Conservation (phyloP, 352 stramenopile genomes). For the Pythium plurisporium region DNA sequence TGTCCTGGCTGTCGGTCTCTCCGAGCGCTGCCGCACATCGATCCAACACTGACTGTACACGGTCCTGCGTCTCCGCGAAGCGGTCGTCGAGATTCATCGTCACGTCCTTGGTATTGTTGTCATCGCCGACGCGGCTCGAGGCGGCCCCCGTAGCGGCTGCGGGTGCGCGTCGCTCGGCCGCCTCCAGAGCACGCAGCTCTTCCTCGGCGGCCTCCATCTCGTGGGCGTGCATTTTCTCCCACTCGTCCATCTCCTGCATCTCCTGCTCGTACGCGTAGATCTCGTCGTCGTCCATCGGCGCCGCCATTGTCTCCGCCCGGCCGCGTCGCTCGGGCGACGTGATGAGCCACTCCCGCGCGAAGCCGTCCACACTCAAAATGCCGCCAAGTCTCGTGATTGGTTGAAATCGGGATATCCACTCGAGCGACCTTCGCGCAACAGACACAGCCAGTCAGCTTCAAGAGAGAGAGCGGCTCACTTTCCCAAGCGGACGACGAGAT, state of each 20-base stretch:
- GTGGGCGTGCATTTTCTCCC: conserved; percentile 75
- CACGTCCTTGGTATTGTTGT: not conserved
- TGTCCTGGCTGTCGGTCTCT: conserved; percentile 39
- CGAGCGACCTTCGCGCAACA: conserved; percentile 12
- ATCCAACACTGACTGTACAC: conserved; percentile 52
- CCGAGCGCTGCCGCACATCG: conserved; percentile 58
- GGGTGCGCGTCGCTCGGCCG: conserved; percentile 27
- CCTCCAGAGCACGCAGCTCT: conserved; percentile 53
- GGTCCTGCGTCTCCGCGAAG: conserved; percentile 36
- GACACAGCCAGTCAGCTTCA: conserved; percentile 16
- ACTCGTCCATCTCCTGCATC: conserved; percentile 72
- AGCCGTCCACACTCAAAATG: conserved; percentile 13
- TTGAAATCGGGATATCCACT: conserved; percentile 8
- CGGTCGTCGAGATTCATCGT: conserved; percentile 21
- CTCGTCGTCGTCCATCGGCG: conserved; percentile 58
- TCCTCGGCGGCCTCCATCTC: conserved; percentile 79
- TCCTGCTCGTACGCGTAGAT: conserved; percentile 79
- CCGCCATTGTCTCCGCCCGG: conserved; percentile 3
- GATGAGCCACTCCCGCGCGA: not conserved
- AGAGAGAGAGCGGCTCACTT: not conserved
- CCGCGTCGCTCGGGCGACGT: not conserved
- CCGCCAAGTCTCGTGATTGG: conserved; percentile 29
- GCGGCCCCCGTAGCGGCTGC: not conserved
- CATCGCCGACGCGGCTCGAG: not conserved
- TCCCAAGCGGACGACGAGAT: not conserved